Evolutionary conservation across 352 stramenopile species (phyloP), one percentile per base, ranked within the genome.

Genomic region (Phytophthora tentaculata): DNA sequence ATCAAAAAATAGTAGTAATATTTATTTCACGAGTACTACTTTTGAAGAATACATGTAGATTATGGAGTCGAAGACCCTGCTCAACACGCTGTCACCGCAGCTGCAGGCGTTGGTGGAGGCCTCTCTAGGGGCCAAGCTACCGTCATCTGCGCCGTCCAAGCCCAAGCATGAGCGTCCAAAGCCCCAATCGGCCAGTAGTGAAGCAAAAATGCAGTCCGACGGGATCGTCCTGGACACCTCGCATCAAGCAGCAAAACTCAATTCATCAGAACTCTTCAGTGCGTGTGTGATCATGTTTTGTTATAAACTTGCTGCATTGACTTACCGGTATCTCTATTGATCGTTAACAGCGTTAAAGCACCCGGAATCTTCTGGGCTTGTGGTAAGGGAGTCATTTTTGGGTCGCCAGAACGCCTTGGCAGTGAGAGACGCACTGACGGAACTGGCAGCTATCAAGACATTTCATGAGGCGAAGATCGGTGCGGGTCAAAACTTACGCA

Each of bases 241-340:
- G 5, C 17, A 17, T 37, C 26, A 12, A 14, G 43, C 29, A 28
- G 20, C 51, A 37, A 71, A 67, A 60, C 67, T 92, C 12, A 87
- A 86, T 71, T 81, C 84, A 9, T 83, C 81, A 0, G 84, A 90
- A 32, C 65, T 89, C 1, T 92, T 90, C 64, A 63, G 84, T 92
- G 16, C 44, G 72, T 64, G 29, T 35, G 26, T 39, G 26, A 10
- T 52, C 16, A 13, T 61, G 8, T 2, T 43, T 13, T 35, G n/a
- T 3, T 53, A 14, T 52, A n/a, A 8, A 12, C 28, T 43, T 16
- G 22, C 23, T 26, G 5, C 32, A 35, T 4, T 70, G 22, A 43
- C 26, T 5, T 20, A 55, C n/a, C n/a, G n/a, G n/a, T n/a, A n/a
- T n/a, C n/a, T n/a, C n/a, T n/a, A n/a, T n/a, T n/a, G n/a, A n/a